A percentile compares a stretch with the other conserved stretches of the same genome.
phyloP scores from a whole-genome alignment of 1,284 basidiomycete genomes.

The Papiliotrema laurentii region DNA sequence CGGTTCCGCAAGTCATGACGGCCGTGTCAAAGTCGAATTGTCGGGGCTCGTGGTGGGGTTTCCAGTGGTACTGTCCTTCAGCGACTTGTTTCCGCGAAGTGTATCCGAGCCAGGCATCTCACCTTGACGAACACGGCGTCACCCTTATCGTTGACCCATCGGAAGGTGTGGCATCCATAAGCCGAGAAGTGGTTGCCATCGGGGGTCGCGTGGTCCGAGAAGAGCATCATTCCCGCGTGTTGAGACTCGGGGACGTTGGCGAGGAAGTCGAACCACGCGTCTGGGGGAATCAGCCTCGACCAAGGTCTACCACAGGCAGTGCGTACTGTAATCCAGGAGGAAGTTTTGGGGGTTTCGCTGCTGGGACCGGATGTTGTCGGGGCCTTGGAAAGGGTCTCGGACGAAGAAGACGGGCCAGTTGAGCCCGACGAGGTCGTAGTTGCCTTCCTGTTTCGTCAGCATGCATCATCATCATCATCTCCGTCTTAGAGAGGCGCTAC shows the following conservation, averaged over 20 bases:
- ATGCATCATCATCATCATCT: no score
- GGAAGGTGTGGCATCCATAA: slow-evolving; percentile 35
- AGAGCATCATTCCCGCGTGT: slow-evolving; percentile 38
- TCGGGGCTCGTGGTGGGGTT: slow-evolving; percentile 24
- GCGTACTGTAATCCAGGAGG: slow-evolving; percentile 30
- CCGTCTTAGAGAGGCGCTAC: not conserved
- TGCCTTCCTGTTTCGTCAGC: slow-evolving; percentile 11
- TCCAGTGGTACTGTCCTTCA: slow-evolving; percentile 30
- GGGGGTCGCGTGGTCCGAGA: slow-evolving; percentile 40
- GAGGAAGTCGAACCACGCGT: slow-evolving; percentile 46
- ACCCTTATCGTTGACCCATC: slow-evolving; percentile 26
- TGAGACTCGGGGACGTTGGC: slow-evolving; percentile 41
- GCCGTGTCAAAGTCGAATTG: slow-evolving; percentile 43
- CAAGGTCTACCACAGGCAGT: not conserved
- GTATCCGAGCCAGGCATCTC: slow-evolving; percentile 1
- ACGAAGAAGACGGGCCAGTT: slow-evolving; percentile 40
- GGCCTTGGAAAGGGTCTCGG: slow-evolving; percentile 32
- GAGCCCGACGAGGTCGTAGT: slow-evolving; percentile 28
- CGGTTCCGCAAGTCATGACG: slow-evolving; percentile 38
- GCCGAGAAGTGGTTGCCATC: slow-evolving; percentile 34
- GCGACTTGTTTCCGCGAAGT: no score
- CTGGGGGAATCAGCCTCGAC: slow-evolving; percentile 8
- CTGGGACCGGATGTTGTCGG: slow-evolving; percentile 41
- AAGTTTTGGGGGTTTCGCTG: slow-evolving; percentile 40
- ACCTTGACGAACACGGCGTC: slow-evolving; percentile 28